Evolutionary conservation across 768 basidiomycete species (phyloP).

Genomic region (Boletus subcaerulescens): DNA sequence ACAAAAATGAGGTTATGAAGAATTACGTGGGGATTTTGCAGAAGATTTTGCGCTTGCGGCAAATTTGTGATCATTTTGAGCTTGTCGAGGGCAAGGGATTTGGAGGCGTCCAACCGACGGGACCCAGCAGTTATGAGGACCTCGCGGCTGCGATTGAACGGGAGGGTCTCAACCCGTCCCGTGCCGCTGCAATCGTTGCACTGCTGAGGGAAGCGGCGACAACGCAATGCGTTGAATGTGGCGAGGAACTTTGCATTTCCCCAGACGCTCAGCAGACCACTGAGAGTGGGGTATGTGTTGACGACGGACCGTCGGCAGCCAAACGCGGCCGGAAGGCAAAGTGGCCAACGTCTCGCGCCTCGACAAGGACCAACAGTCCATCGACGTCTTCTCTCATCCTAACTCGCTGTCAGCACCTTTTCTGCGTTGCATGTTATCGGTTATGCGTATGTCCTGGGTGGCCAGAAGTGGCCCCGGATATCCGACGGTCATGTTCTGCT

Average conservation of each 20-base stretch:
- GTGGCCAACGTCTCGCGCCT: slow-evolving; percentile 53
- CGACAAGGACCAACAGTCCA: slow-evolving; percentile 76
- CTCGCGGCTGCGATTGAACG: slow-evolving; percentile 68
- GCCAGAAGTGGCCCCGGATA: slow-evolving; percentile 63
- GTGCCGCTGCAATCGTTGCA: slow-evolving; percentile 83
- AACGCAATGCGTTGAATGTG: slow-evolving; percentile 88
- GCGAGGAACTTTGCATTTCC: slow-evolving; percentile 61
- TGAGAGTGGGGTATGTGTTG: slow-evolving; percentile 44
- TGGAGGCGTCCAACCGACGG: slow-evolving; percentile 44
- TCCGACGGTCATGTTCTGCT: slow-evolving; percentile 65
- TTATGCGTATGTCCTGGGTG: slow-evolving; percentile 74
- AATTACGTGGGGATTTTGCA: slow-evolving; percentile 97
- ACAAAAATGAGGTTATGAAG: slow-evolving; percentile 94
- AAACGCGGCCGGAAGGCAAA: slow-evolving; percentile 58
- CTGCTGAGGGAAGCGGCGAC: slow-evolving; percentile 83
- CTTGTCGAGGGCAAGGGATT: slow-evolving; percentile 72
- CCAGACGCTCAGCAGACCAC: slow-evolving; percentile 39
- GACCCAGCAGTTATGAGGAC: slow-evolving; percentile 66
- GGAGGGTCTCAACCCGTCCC: slow-evolving; percentile 72
- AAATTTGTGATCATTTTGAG: slow-evolving; percentile 96
- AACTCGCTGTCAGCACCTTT: slow-evolving; percentile 93
- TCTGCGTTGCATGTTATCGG: slow-evolving; percentile 85
- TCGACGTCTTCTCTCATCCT: slow-evolving; percentile 62
- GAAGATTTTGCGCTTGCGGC: slow-evolving; percentile 91
- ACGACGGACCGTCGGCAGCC: slow-evolving; percentile 49